phyloP scores from a whole-genome alignment of 108 stramenopile genomes.

The Nannochloropsis salina region DNA sequence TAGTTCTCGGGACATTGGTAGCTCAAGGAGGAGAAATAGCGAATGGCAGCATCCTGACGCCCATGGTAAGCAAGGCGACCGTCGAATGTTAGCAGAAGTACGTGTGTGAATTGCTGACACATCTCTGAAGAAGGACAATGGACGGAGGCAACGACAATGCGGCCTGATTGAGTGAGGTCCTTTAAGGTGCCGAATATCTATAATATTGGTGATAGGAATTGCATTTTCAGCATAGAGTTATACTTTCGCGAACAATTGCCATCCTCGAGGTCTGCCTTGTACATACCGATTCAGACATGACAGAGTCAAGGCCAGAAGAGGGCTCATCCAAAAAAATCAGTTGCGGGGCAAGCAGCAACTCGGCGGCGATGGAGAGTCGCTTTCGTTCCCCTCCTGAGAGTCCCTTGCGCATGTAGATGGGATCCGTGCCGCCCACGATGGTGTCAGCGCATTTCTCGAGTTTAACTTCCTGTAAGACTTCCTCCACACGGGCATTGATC shows the following conservation, averaged over 20 bases:
- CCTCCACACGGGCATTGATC: constrained; percentile 3
- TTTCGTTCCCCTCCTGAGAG: constrained; percentile 78
- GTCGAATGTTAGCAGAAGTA: constrained; percentile 45
- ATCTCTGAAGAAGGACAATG: constrained; percentile 60
- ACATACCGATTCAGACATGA: background rate
- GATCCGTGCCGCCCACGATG: constrained; percentile 34
- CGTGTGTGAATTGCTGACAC: constrained; percentile 50
- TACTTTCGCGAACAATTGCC: too few species aligned
- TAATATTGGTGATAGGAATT: too few species aligned
- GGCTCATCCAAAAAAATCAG: constrained; percentile 74
- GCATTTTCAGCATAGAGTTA: too few species aligned
- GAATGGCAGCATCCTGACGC: constrained; percentile 33
- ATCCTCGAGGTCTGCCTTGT: too few species aligned
- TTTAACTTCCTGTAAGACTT: constrained; percentile 23
- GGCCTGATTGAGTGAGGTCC: background rate
- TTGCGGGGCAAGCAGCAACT: constrained; percentile 69
- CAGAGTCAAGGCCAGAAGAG: constrained; percentile 30
- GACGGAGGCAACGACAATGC: constrained; percentile 52
- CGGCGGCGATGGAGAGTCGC: constrained; percentile 69
- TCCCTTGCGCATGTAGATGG: constrained; percentile 49
- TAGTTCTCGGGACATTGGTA: constrained; percentile 42
- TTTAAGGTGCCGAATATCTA: background rate
- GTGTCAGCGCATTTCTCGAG: constrained; percentile 11
- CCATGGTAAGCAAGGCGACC: constrained; percentile 56
- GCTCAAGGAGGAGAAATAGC: constrained; percentile 53